phyloP scores from a whole-genome alignment of 2,329 filamentous ascomycete genomes.

The Monilinia aucupariae region DNA sequence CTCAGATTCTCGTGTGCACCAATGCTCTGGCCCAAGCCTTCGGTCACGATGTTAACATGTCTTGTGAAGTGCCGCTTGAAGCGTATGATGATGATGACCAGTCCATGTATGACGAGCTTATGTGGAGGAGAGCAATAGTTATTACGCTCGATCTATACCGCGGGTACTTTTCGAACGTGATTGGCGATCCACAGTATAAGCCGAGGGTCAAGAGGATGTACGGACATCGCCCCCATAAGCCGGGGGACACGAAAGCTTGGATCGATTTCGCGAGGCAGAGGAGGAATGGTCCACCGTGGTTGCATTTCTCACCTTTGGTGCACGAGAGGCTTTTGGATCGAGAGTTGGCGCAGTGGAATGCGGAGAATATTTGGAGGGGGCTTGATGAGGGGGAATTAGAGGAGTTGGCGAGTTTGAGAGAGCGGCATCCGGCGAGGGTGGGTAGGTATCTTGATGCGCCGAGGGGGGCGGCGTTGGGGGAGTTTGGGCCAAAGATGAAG shows the following conservation, averaged over 20 bases:
- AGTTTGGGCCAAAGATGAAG: background rate
- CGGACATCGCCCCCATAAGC: background rate
- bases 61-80: background rate
- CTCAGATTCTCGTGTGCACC: background rate
- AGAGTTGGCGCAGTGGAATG: conserved; percentile 9
- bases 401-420: background rate
- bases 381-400: background rate
- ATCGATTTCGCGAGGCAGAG: background rate
- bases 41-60: background rate
- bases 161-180: conserved; percentile 3
- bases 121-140: background rate
- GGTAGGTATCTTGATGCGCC: background rate
- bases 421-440: background rate
- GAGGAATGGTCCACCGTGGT: background rate
- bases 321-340: background rate
- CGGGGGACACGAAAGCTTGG: background rate
- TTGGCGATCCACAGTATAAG: background rate
- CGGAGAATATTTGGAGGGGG: background rate
- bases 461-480: background rate
- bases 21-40: background rate
- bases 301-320: background rate
- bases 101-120: background rate
- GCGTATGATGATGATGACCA: no score
- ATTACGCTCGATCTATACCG: background rate
- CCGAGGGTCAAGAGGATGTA: background rate